A percentile compares a stretch with the other conserved stretches of the same genome.
phyloP scores from a whole-genome alignment of 352 stramenopile species.

The Globisporangium polare region DNA sequence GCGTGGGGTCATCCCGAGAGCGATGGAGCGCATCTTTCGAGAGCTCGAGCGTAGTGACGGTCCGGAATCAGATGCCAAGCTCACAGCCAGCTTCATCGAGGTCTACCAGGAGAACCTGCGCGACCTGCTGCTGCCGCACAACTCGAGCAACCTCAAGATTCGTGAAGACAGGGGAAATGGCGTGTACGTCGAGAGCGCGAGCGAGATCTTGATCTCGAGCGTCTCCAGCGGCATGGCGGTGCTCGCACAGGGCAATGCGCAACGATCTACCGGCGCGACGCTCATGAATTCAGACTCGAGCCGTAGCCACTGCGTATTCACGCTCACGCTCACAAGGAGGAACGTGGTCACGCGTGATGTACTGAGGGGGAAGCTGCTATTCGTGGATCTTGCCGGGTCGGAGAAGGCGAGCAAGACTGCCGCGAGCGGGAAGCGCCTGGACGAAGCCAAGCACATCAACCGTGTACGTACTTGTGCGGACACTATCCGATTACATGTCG shows the following conservation, averaged over 20 bases:
- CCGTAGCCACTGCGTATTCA: conserved; percentile 71
- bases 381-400: conserved; percentile 72
- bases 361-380: conserved; percentile 32
- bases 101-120: conserved; percentile 69
- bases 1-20: conserved; percentile 35
- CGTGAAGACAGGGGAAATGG: conserved; percentile 35
- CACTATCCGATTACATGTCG: no score
- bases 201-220: conserved; percentile 34
- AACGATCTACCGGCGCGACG: conserved; percentile 42
- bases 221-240: conserved; percentile 25
- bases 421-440: conserved; percentile 44
- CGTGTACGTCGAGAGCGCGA: conserved; percentile 49
- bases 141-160: conserved; percentile 28
- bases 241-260: conserved; percentile 30
- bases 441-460: conserved; percentile 79
- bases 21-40: conserved; percentile 31
- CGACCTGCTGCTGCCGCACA: conserved; percentile 45
- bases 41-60: conserved; percentile 12
- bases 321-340: conserved; percentile 38
- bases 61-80: conserved; percentile 22
- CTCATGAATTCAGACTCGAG: conserved; percentile 61
- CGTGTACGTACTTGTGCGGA: conserved; percentile 38
- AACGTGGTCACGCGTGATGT: conserved; percentile 5
- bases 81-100: conserved; percentile 59
- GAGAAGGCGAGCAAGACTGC: conserved; percentile 57